phyloP scores from a whole-genome alignment of 345 rosid species.

The Mercurialis annua region DNA sequence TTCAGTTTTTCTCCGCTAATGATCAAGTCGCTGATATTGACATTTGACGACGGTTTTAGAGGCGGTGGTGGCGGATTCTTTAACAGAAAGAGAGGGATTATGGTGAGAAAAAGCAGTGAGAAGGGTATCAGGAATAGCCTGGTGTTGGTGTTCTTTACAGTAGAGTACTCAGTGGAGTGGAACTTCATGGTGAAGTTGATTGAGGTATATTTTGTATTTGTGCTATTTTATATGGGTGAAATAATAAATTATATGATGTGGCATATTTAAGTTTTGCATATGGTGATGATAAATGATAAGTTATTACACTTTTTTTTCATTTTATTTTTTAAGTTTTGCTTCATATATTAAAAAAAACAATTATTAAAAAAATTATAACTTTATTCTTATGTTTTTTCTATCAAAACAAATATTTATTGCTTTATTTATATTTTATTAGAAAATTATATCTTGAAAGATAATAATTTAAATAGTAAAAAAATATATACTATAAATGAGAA shows the following conservation, averaged over 20 bases:
- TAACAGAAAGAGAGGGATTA: constrained; percentile 17
- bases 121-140: constrained; percentile 10
- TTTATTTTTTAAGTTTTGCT: no score
- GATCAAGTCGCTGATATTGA: neutral
- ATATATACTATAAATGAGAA: no score
- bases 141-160: constrained; percentile 1
- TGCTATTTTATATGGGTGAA: neutral
- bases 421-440: no score
- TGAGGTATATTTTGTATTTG: neutral
- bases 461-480: no score
- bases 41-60: neutral
- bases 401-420: no score
- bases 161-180: constrained; percentile 6
- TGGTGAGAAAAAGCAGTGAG: constrained; percentile 10
- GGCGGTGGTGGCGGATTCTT: constrained; percentile 12
- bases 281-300: neutral
- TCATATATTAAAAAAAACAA: no score
- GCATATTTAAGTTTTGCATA: constrained; percentile 3
- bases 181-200: constrained; percentile 17
- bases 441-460: no score
- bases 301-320: no score
- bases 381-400: no score
- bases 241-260: neutral
- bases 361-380: no score
- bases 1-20: constrained; percentile 10